These are phyloP conservation scores for Diversispora epigaea DNA, from an alignment of 192 early-diverging fungal species.

Conservation along the genomic window DNA sequence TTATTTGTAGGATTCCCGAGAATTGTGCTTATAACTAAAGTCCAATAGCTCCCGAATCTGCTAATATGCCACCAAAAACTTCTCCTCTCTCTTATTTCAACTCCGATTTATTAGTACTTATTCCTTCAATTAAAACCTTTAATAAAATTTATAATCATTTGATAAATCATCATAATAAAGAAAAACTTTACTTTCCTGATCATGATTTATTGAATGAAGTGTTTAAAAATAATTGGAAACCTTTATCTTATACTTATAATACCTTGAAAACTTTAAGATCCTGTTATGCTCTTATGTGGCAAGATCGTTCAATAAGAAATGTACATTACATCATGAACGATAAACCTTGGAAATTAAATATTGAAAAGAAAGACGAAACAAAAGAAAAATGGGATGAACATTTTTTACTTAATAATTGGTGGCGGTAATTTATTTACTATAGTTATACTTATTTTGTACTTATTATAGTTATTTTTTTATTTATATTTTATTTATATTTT, in stretches of 20 bases:
- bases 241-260: constrained; percentile 51
- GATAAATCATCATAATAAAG: constrained; percentile 17
- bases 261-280: constrained; percentile 47
- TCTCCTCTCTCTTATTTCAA: constrained; percentile 47
- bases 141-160: constrained; percentile 35
- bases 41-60: constrained; percentile 23
- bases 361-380: background rate
- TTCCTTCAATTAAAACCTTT: constrained; percentile 36
- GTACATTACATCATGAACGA: constrained; percentile 46
- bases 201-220: constrained; percentile 54
- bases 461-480: too few species aligned
- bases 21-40: constrained; percentile 43
- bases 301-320: constrained; percentile 36
- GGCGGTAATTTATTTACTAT: constrained; percentile 15
- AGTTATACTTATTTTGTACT: too few species aligned
- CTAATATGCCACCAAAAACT: background rate
- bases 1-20: constrained; percentile 35
- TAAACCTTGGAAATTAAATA: constrained; percentile 46
- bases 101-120: constrained; percentile 48
- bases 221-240: constrained; percentile 43
- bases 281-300: constrained; percentile 44
- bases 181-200: constrained; percentile 45
- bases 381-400: background rate
- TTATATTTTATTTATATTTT: too few species aligned
- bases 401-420: constrained; percentile 32